phyloP scores from a whole-genome alignment of 2,329 filamentous ascomycete species.

The Fusarium coicis region DNA sequence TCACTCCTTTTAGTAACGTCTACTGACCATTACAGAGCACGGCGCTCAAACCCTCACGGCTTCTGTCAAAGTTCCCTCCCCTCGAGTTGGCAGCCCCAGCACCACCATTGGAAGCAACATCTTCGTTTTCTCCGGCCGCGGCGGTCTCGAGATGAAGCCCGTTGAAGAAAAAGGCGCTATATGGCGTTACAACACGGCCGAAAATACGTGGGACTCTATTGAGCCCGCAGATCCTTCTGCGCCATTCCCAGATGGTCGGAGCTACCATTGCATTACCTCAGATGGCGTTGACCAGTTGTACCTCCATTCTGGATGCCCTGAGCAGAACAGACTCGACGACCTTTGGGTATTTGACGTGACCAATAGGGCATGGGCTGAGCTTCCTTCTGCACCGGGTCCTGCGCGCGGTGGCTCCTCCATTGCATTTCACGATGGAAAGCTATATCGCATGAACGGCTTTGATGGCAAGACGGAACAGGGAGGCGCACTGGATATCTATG shows the following conservation, averaged over 20 bases:
- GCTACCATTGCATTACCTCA: not conserved
- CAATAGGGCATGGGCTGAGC: fast-evolving
- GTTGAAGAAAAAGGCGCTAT: not conserved
- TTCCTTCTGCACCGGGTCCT: not conserved
- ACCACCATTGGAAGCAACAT: not conserved
- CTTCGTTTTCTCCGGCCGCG: not conserved
- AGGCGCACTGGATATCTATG: not conserved
- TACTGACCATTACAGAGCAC: fast-evolving
- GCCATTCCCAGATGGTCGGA: not conserved
- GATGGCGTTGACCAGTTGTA: not conserved
- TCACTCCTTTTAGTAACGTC: too few species aligned
- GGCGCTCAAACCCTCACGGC: not conserved
- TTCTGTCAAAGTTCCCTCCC: not conserved
- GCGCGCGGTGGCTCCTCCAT: not conserved
- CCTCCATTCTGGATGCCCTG: slow-evolving; percentile 3
- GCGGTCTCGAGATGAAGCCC: not conserved
- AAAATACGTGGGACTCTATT: not conserved
- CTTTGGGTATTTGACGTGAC: not conserved
- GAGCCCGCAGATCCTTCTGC: fast-evolving
- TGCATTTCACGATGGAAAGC: fast-evolving
- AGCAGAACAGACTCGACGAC: not conserved
- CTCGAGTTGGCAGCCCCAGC: not conserved
- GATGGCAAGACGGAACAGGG: not conserved
- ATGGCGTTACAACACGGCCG: not conserved
- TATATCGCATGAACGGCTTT: slow-evolving; percentile 1